Evolutionary conservation across 768 basidiomycete species (phyloP).

Genomic region (Lyophyllum shimeji): DNA sequence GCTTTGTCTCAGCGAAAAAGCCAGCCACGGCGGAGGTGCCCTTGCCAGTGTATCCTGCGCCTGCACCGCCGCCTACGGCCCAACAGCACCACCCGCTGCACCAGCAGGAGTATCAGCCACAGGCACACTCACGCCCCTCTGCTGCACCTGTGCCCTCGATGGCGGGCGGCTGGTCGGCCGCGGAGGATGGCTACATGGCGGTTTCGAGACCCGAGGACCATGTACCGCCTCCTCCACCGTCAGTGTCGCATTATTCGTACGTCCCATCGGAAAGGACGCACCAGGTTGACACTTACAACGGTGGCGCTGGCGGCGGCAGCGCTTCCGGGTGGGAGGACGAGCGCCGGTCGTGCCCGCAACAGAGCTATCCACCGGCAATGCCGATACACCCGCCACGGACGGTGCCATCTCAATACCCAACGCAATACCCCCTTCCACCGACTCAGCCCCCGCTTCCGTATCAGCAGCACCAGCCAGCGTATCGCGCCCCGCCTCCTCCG

Average conservation of each 20-base stretch:
- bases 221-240: background rate
- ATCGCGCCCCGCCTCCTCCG: background rate
- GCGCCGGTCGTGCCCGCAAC: slow-evolving; percentile 12
- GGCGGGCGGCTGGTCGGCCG: slow-evolving; percentile 5
- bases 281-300: slow-evolving; percentile 5
- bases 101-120: background rate
- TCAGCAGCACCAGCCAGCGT: background rate
- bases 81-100: background rate
- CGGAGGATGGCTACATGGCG: background rate
- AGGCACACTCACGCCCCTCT: background rate
- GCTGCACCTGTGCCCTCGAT: background rate
- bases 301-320: background rate
- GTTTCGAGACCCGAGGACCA: slow-evolving; percentile 7
- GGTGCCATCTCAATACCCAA: background rate
- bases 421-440: background rate
- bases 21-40: slow-evolving; percentile 5
- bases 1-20: slow-evolving; percentile 53
- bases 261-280: slow-evolving; percentile 17
- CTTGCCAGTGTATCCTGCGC: slow-evolving; percentile 11
- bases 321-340: slow-evolving; percentile 9
- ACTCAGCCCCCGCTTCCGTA: background rate
- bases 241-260: slow-evolving; percentile 16
- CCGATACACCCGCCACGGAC: background rate
- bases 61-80: background rate
- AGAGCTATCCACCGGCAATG: slow-evolving; percentile 3